Percentiles rank a stretch among this genome's conserved stretches.
These are phyloP conservation scores for Trichophyton schoenleinii DNA, from an alignment of 2,329 filamentous ascomycete genomes.

Conservation along the genomic window DNA sequence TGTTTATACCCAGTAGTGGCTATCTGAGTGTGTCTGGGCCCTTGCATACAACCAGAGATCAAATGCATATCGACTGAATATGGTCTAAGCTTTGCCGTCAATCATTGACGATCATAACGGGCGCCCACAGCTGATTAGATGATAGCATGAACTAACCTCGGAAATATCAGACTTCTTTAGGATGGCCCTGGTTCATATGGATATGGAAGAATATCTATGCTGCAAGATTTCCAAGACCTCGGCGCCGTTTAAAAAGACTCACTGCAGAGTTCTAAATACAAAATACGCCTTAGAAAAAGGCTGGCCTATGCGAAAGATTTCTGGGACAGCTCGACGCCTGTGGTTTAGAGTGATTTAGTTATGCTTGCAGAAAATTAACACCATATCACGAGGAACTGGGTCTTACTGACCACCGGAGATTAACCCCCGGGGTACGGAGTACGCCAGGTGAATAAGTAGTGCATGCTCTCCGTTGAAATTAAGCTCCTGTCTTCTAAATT, in stretches of 20 bases:
- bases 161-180: neutral
- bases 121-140: neutral
- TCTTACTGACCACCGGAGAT: neutral
- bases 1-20: neutral
- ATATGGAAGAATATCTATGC: no score
- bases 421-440: neutral
- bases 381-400: neutral
- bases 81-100: neutral
- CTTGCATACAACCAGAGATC: neutral
- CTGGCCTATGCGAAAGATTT: no score
- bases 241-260: no score
- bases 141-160: neutral
- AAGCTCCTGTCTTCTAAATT: neutral
- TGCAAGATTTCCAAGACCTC: no score
- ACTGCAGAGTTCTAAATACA: no score
- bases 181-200: neutral
- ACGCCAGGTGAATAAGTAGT: no score
- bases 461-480: no score
- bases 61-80: neutral
- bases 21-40: no score
- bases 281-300: no score
- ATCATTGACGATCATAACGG: neutral
- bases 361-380: no score
- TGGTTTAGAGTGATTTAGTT: no score
- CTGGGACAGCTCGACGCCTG: no score